Conservation (phyloP, 441 rosid species). For the Euphorbia neoarborescens region DNA sequence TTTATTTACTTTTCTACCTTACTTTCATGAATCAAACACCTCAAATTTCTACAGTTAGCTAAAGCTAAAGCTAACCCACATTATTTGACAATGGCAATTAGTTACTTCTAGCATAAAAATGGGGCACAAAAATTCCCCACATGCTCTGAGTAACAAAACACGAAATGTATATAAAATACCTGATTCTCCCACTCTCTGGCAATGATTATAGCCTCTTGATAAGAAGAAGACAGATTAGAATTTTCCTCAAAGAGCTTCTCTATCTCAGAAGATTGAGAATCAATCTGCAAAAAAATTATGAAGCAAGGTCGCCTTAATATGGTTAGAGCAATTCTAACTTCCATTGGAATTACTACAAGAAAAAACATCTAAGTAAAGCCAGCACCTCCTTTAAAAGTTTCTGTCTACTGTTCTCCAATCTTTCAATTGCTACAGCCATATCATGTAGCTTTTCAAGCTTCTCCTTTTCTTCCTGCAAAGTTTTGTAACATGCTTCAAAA, state of each 20-base stretch:
- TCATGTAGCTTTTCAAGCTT: conserved; percentile 87
- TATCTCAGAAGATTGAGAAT: conserved; percentile 89
- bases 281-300: conserved; percentile 48
- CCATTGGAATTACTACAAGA: conserved; percentile 1
- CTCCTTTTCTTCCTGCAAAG: conserved; percentile 71
- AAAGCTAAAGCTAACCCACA: neutral
- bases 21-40: no score
- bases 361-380: conserved; percentile 17
- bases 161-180: conserved; percentile 33
- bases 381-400: conserved; percentile 86
- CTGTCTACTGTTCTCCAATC: conserved; percentile 86
- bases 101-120: neutral
- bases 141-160: neutral
- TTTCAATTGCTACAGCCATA: conserved; percentile 90
- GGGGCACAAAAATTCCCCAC: neutral
- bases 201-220: conserved; percentile 54
- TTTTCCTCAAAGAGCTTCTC: conserved; percentile 91
- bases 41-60: no score
- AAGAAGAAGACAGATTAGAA: conserved; percentile 53
- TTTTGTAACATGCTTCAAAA: conserved; percentile 11
- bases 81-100: no score
- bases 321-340: conserved; percentile 8
- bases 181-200: conserved; percentile 88
- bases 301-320: conserved; percentile 12
- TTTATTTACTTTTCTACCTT: no score